Percentiles rank a stretch among this genome's conserved stretches.
These are phyloP conservation scores for Cucurbita pepo DNA, from an alignment of 306 rosid genomes.

Conservation along the genomic window DNA sequence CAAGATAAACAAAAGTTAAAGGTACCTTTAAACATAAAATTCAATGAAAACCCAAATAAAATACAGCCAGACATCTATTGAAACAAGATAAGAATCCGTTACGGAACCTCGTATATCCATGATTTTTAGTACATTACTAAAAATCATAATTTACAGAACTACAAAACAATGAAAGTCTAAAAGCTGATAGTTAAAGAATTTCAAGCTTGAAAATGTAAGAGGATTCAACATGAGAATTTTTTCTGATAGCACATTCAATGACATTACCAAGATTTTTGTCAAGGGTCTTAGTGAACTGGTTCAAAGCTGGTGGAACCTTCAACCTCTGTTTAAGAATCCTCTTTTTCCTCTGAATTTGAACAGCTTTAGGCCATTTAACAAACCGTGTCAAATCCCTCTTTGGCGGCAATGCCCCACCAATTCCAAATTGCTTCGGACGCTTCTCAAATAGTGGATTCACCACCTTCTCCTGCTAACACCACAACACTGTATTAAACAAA, in stretches of 20 bases:
- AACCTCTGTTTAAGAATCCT: conserved; percentile 56
- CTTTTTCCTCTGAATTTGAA: conserved; percentile 50
- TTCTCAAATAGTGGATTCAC: conserved; percentile 50
- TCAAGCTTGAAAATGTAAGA: neutral
- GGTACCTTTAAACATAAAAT: neutral
- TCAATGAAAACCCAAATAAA: neutral
- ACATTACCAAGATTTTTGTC: conserved; percentile 57
- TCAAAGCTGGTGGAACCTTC: conserved; percentile 71
- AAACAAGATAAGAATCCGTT: neutral
- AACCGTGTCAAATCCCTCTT: conserved; percentile 47
- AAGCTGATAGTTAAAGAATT: neutral
- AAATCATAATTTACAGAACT: neutral
- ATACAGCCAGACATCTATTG: neutral
- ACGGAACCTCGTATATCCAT: neutral
- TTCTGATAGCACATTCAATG: neutral
- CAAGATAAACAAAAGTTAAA: neutral
- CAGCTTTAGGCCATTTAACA: conserved; percentile 52
- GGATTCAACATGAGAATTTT: neutral
- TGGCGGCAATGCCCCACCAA: conserved; percentile 52
- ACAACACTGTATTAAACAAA: neutral
- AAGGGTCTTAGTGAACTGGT: conserved; percentile 65
- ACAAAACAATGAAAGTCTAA: neutral
- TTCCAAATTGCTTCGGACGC: conserved; percentile 56
- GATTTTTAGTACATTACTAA: too few relatives aligned
- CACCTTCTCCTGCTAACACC: conserved; percentile 19